Base-by-base conservation (phyloP, 2,329 filamentous ascomycete species). In the Dichotomopilus funicola region DNA sequence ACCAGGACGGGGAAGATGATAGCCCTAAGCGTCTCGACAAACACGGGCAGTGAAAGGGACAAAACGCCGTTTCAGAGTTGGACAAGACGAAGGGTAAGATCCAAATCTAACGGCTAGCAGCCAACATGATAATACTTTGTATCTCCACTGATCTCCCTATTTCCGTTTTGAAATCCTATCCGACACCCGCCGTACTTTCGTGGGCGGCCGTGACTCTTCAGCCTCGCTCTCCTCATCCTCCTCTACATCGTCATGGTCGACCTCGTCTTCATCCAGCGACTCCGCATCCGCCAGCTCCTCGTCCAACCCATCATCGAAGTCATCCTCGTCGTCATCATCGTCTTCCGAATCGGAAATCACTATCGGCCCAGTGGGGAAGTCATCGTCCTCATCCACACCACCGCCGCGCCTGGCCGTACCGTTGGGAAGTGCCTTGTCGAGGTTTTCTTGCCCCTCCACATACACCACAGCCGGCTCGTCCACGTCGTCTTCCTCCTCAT, bases 391-490 rank as follows among this genome's bases (percentile, higher is more conserved):
- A 4, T 80, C 78, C 55, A 79, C 78, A 11, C 71, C 71, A 54
- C 19, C 19, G 19, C 71, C 72, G 59, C 65, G 19, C 13, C 69
- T 61, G 43, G 63, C 62, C 66, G 72, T 41, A 43, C 71, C 70
- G 47, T 71, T 68, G 34, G 68, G 66, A 41, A 68, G 63, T 59
- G 71, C 61, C 61, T 69, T 60, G 63, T 68, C 53, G 57, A 68
- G 61, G 51, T 73, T 76, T 35, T 87, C 84, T 64, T 91, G 81
- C 1, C 89, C 91, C 69, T 96, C 91, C 1, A 96, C 88, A 68
- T 94, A 96, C 51, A 96, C 86, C 4, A 95, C 79, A 19, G 79
- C 83, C n/a, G 83, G 82, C 60, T 89, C 85, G 41, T 86, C 85
- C 6, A 87, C 80, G 3, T 82, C 73, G 3, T 78, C 78, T n/a